Evolutionary conservation across 108 stramenopile species (phyloP).

Genomic region (Phaeodactylum tricornutum): DNA sequence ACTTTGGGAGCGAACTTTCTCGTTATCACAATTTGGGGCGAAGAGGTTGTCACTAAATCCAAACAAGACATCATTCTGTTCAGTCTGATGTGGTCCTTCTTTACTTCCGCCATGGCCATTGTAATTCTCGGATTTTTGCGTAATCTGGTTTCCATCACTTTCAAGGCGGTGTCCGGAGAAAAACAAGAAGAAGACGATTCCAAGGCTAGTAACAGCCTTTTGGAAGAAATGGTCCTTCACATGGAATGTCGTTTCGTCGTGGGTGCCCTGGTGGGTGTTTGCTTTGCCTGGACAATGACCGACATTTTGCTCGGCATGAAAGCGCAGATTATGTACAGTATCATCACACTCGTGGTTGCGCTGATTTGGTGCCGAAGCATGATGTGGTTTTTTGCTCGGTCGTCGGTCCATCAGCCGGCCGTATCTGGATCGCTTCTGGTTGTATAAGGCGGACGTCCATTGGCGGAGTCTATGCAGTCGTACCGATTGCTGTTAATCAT

Average conservation of each 20-base stretch:
- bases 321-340: neutral
- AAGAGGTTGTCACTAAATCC: too few relatives aligned
- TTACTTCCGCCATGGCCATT: neutral
- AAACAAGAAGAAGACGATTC: neutral
- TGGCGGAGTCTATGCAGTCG: too few relatives aligned
- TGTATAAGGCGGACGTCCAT: too few relatives aligned
- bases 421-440: too few relatives aligned
- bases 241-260: neutral
- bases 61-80: too few relatives aligned
- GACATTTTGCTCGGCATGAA: neutral
- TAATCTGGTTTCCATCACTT: neutral
- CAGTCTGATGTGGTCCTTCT: neutral
- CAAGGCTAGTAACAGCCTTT: too few relatives aligned
- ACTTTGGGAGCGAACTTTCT: constrained; percentile 2
- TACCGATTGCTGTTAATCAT: too few relatives aligned
- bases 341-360: neutral
- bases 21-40: too few relatives aligned
- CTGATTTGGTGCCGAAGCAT: constrained; percentile 2
- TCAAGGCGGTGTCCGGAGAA: neutral
- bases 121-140: neutral
- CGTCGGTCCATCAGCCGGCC: too few relatives aligned
- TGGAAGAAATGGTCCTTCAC: too few relatives aligned
- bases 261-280: constrained; percentile 2
- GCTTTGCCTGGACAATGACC: neutral
- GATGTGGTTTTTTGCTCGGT: too few relatives aligned